Evolutionary conservation across 331 rosid genomes (phyloP).

Genomic region (Arachis monticola): DNA sequence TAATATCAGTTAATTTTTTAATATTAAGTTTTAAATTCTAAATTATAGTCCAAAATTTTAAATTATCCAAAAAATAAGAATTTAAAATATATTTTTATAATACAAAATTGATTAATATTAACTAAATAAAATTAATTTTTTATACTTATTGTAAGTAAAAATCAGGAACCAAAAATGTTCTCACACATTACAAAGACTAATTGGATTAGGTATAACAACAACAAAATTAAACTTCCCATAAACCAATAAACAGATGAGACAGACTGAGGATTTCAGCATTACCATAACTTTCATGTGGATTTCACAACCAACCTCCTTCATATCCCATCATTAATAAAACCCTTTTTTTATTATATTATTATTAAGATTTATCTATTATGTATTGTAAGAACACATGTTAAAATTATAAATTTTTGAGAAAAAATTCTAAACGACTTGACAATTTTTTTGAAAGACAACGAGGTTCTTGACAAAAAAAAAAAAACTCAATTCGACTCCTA

Average conservation of each 20-base stretch:
- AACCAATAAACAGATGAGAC: neutral
- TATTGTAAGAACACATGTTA: too few relatives aligned
- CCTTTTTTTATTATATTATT: neutral
- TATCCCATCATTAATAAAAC: conserved; percentile 19
- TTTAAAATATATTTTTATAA: neutral
- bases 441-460: too few relatives aligned
- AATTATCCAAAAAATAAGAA: neutral
- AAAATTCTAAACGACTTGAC: too few relatives aligned
- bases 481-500: too few relatives aligned
- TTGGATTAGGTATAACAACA: neutral
- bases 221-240: conserved; percentile 1
- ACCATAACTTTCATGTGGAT: conserved; percentile 9
- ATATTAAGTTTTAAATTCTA: neutral
- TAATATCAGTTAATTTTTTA: too few relatives aligned
- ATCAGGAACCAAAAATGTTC: neutral
- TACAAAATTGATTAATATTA: too few relatives aligned
- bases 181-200: neutral
- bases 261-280: neutral
- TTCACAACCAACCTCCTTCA: conserved; percentile 21
- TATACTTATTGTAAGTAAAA: too few relatives aligned
- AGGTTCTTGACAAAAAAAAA: too few relatives aligned
- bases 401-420: too few relatives aligned
- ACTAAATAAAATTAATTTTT: too few relatives aligned
- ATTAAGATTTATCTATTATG: too few relatives aligned
- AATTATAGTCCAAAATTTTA: neutral